These are phyloP conservation scores for Lanmaoa pseudosensibilis DNA, from an alignment of 768 basidiomycete species.

Conservation along the genomic window DNA sequence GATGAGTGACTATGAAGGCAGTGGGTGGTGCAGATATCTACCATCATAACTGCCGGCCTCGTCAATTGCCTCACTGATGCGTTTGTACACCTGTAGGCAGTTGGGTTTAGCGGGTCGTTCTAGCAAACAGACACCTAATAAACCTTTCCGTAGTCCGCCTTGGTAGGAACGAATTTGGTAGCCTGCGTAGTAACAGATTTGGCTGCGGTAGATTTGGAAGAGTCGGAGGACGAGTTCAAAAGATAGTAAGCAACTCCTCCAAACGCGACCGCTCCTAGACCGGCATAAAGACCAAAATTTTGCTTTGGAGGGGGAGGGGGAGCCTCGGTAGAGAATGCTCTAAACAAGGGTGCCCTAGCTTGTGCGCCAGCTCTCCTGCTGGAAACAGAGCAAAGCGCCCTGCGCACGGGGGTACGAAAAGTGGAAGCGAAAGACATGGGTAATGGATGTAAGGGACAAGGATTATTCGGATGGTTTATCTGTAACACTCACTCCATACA, in stretches of 20 bases:
- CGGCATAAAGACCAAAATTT: constrained; percentile 58
- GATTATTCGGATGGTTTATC: constrained; percentile 14
- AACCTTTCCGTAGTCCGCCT: constrained; percentile 88
- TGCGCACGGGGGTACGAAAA: constrained; percentile 52
- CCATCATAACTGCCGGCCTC: constrained; percentile 80
- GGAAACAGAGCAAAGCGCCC: constrained; percentile 36
- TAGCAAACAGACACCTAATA: background rate
- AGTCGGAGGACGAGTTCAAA: constrained; percentile 46
- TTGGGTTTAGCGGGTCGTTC: background rate
- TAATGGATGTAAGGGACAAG: constrained; percentile 6
- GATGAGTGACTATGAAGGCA: background rate
- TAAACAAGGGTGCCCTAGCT: constrained; percentile 45
- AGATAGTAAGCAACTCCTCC: constrained; percentile 67
- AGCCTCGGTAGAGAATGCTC: constrained; percentile 58
- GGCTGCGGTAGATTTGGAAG: constrained; percentile 49
- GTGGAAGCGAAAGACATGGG: constrained; percentile 55
- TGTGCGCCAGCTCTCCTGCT: constrained; percentile 27
- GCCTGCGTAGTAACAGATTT: constrained; percentile 64
- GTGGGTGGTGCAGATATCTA: constrained; percentile 30
- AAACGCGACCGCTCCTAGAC: constrained; percentile 58
- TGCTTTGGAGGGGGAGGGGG: constrained; percentile 47
- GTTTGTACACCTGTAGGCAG: constrained; percentile 77
- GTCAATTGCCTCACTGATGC: constrained; percentile 74
- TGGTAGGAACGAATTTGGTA: constrained; percentile 69
- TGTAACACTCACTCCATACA: background rate